Base-by-base conservation (phyloP, 768 basidiomycete genomes). In the Austroboletus eburneus region DNA sequence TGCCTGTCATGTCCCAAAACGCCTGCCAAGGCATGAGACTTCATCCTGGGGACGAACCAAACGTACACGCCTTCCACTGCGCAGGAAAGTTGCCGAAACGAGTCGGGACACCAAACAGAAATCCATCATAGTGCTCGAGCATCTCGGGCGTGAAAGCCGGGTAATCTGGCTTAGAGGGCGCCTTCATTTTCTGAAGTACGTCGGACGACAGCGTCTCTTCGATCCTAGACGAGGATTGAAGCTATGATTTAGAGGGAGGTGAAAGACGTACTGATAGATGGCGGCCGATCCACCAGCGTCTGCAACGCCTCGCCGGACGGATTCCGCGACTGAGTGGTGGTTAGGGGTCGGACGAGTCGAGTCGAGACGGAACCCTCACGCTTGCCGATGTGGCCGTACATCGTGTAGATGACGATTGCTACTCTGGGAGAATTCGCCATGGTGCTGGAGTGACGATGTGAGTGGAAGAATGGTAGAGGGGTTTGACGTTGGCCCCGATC, bases 31-130 rank as follows among this genome's bases (percentile, higher is more conserved):
- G 2, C 5, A 46, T 29, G 43, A 34, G 48, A 35, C 54, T 47
- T 61, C 42, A 24, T 23, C 23, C n/a, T 14, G 18, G 9, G 25
- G n/a, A 36, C 38, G 41, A 12, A 57, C 49, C 42, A 50, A 42
- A 8, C 14, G 34, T 17, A 54, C 70, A 2, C 43, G 79, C 83
- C 78, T 85, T 87, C 80, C 80, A 85, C 56, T 93, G 91, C 2
- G 72, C 85, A 21, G 90, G 79, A 65, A 88, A 82, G 58, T 77
- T 81, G 34, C 91, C 91, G 68, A 78, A 94, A 57, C 91, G 84
- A 22, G 86, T 87, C 43, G 85, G 84, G 47, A 90, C 72, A 49
- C 88, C 91, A 42, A 90, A 73, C 52, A 94, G 54, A 75, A 78
- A 82, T 5, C 78, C 90, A 56, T 94, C 87, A 58, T 75, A 86